Base-by-base conservation (phyloP, 331 rosid species). In the Spiraea crenata region DNA sequence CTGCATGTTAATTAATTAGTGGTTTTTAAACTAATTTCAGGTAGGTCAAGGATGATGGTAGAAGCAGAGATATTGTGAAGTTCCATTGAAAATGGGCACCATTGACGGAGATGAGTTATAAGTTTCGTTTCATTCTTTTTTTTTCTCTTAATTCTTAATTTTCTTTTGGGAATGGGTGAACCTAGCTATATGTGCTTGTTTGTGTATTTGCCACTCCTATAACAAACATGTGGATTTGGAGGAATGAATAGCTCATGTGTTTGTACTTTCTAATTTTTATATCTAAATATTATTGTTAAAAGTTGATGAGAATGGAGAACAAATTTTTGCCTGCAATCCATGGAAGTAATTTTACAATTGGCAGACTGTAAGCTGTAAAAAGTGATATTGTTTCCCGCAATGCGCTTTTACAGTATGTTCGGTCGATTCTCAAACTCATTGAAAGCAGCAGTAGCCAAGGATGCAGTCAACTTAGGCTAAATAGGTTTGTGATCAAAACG, bases 91-190 rank as follows among this genome's bases (percentile, higher is more conserved):
- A 47, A 19, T 39, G 41, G 61, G 64, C 44, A 59, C 63, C 63
- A 40, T 19, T 52, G 51, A 69, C 20, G 62, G 61, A 51, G 61
- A 51, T 40, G 73, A 69, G 51, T 40, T 14, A 46, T 40, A 14
- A 41, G 31, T 42, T 63, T 38, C 41, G 38, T 39, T 19, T n/a
- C 5, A 15, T 38, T n/a, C 5, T 52, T 49, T 4, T 51, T 51
- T 2, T 67, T 38, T 56, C 3, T 57, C 34, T 5, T 25, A 25
- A 25, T 25, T 25, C 6, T 63, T 46, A 3, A 25, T 46, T 15
- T 44, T 66, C 25, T n/a, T 9, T 67, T 67, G 72, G 47, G 17
- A 16, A 49, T 34, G 71, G 57, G 20, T 48, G 71, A 66, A 35
- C 11, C 50, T 42, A 63, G n/a, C 58, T 49, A 11, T 11, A 6